A percentile compares a stretch with the other conserved stretches of the same genome.
Conservation (phyloP, 208 protist genomes). For the Lotmaria passim region DNA sequence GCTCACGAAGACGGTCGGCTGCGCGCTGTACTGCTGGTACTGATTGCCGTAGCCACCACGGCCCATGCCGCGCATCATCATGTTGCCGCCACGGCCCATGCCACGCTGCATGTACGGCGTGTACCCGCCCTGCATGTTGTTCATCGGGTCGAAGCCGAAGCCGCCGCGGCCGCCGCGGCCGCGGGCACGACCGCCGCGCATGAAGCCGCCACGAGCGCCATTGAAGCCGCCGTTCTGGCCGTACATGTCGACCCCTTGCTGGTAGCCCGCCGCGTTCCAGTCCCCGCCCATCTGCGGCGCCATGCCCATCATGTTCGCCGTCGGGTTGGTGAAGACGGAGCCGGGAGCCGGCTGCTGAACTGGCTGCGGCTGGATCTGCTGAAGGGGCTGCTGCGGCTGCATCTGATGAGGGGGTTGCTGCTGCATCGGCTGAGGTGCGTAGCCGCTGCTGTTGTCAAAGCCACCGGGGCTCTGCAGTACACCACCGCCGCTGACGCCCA, state of each 20-base stretch:
- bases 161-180: slow-evolving; percentile 38
- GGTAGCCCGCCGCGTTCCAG: slow-evolving; percentile 28
- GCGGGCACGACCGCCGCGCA: slow-evolving; percentile 36
- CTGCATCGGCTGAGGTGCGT: slow-evolving; percentile 20
- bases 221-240: slow-evolving; percentile 29
- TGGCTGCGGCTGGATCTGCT: slow-evolving; percentile 25
- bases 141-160: slow-evolving; percentile 54
- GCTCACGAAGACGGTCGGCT: slow-evolving; percentile 77
- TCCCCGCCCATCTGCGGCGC: slow-evolving; percentile 32
- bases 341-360: slow-evolving; percentile 11
- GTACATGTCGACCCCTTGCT: slow-evolving; percentile 30
- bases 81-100: slow-evolving; percentile 34
- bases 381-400: slow-evolving; percentile 14
- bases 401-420: slow-evolving; percentile 20
- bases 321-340: slow-evolving; percentile 37
- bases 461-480: slow-evolving; percentile 23
- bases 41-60: slow-evolving; percentile 26
- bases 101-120: slow-evolving; percentile 24
- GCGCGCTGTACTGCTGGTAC: slow-evolving; percentile 35
- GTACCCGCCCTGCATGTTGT: slow-evolving; percentile 9
- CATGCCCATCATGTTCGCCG: slow-evolving; percentile 24
- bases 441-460: slow-evolving; percentile 20
- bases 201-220: slow-evolving; percentile 21
- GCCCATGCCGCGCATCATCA: slow-evolving; percentile 49
- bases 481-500: slow-evolving; percentile 28